phyloP scores from a whole-genome alignment of 2,329 filamentous ascomycete genomes.

The Periconia digitata region DNA sequence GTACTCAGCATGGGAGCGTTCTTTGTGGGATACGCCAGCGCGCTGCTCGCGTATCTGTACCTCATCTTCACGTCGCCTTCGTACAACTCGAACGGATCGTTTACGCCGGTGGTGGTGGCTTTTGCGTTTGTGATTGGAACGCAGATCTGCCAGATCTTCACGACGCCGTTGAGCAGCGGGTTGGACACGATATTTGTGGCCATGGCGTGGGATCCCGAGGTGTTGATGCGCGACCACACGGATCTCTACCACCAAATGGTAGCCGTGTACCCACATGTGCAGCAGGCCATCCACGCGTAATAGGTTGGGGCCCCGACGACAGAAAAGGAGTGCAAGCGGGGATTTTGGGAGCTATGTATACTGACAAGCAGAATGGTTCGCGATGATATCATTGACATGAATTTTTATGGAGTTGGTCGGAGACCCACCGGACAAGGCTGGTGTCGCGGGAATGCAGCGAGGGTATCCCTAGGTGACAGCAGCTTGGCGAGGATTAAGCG shows the following conservation, averaged over 20 bases:
- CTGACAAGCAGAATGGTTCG: not conserved
- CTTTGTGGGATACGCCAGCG: constrained; percentile 81
- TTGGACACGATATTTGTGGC: constrained; percentile 91
- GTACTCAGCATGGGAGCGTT: constrained; percentile 73
- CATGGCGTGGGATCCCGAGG: constrained; percentile 66
- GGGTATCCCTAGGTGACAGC: not conserved
- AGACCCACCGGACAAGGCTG: not conserved
- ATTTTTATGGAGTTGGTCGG: not conserved
- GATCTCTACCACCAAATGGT: constrained; percentile 82
- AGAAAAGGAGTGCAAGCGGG: not conserved
- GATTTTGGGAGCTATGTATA: not conserved
- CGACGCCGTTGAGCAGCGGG: constrained; percentile 84
- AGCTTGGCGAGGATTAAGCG: not conserved
- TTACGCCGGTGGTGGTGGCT: constrained; percentile 76
- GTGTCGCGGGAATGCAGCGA: not conserved
- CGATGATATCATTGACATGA: constrained; percentile 1
- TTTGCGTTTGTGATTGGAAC: constrained; percentile 88
- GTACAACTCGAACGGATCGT: constrained; percentile 70
- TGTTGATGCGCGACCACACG: constrained; percentile 77
- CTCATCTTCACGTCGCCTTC: constrained; percentile 76
- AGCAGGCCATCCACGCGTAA: constrained; percentile 69
- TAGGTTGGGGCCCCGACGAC: not conserved
- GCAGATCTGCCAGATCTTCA: constrained; percentile 87
- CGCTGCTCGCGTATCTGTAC: constrained; percentile 84
- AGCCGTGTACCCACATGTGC: constrained; percentile 78